These are phyloP conservation scores for Ustilago trichophora DNA, from an alignment of 1,284 basidiomycete genomes.

Conservation along the genomic window DNA sequence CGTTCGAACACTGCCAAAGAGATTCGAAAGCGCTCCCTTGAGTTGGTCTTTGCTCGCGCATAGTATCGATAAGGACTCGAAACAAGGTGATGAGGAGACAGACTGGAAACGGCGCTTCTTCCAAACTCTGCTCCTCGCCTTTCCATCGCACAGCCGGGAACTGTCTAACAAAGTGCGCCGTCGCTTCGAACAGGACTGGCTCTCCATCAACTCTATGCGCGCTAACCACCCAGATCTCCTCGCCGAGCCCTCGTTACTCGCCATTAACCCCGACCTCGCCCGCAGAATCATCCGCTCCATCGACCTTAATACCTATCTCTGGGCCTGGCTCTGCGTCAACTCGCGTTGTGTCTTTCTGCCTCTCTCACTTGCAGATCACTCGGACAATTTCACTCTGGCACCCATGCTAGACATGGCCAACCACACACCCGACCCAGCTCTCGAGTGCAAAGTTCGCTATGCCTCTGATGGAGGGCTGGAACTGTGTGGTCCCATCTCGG, in stretches of 20 bases:
- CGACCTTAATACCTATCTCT: slow-evolving; percentile 22
- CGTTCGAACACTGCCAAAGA: slow-evolving; percentile 37
- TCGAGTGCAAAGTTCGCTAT: slow-evolving; percentile 54
- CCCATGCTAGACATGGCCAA: slow-evolving; percentile 65
- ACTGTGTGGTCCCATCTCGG: slow-evolving; percentile 32
- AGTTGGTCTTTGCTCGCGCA: slow-evolving; percentile 30
- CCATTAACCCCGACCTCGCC: slow-evolving; percentile 4
- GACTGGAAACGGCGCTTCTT: slow-evolving; percentile 16
- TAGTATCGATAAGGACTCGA: neutral
- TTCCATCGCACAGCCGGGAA: slow-evolving; percentile 25
- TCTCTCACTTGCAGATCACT: slow-evolving; percentile 46
- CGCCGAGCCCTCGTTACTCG: slow-evolving; percentile 12
- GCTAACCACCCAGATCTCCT: slow-evolving; percentile 7
- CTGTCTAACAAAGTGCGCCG: slow-evolving; percentile 19
- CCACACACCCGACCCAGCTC: slow-evolving; percentile 44
- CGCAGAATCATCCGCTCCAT: slow-evolving; percentile 4
- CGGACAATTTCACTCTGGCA: slow-evolving; percentile 62
- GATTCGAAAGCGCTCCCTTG: slow-evolving; percentile 47
- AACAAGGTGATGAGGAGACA: neutral
- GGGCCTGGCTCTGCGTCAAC: slow-evolving; percentile 62
- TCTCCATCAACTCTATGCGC: slow-evolving; percentile 6
- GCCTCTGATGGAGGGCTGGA: slow-evolving; percentile 39
- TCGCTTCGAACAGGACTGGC: slow-evolving; percentile 51
- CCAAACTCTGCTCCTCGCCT: slow-evolving; percentile 17
- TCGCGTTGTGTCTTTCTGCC: slow-evolving; percentile 60